A percentile compares a stretch with the other conserved stretches of the same genome.
These are phyloP conservation scores for Amphirosellinia nigrospora DNA, from an alignment of 495 filamentous ascomycete species.

Conservation along the genomic window DNA sequence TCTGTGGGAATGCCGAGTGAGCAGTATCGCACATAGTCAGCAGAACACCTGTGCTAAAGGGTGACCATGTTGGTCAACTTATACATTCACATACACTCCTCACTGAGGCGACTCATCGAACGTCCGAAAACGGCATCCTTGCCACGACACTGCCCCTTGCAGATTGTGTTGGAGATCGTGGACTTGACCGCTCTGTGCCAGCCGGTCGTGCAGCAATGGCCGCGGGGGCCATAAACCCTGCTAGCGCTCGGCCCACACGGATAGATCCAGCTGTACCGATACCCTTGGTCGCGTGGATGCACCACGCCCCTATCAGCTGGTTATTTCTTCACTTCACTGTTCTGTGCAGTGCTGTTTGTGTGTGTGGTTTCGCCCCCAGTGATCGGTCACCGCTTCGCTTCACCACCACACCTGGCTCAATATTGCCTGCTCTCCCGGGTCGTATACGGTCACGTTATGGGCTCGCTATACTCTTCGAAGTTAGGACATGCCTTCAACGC, in stretches of 20 bases:
- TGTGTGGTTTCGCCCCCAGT: slow-evolving; percentile 5
- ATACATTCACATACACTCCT: slow-evolving; percentile 17
- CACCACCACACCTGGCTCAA: slow-evolving; percentile 18
- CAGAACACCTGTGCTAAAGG: neutral
- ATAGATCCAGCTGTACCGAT: slow-evolving; percentile 19
- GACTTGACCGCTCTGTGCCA: slow-evolving; percentile 27
- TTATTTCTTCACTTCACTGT: neutral
- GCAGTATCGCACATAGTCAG: slow-evolving; percentile 1
- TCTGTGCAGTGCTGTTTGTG: neutral
- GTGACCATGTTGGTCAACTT: slow-evolving; percentile 10
- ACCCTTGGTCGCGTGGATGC: slow-evolving; percentile 25
- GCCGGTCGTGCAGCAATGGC: slow-evolving; percentile 27
- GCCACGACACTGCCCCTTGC: slow-evolving; percentile 22
- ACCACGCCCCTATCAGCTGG: slow-evolving; percentile 22
- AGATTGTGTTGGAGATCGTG: slow-evolving; percentile 18
- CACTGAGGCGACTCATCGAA: neutral
- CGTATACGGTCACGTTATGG: neutral
- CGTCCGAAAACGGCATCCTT: slow-evolving; percentile 22
- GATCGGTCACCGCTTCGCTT: slow-evolving; percentile 24
- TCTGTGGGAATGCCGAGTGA: neutral
- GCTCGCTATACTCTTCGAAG: slow-evolving; percentile 8
- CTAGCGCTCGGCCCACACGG: slow-evolving; percentile 28
- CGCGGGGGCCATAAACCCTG: slow-evolving; percentile 13
- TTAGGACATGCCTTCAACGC: slow-evolving; percentile 17
- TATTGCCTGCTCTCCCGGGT: neutral